Base-by-base conservation (phyloP, 2,329 filamentous ascomycete genomes). In the Fusarium chuoi region DNA sequence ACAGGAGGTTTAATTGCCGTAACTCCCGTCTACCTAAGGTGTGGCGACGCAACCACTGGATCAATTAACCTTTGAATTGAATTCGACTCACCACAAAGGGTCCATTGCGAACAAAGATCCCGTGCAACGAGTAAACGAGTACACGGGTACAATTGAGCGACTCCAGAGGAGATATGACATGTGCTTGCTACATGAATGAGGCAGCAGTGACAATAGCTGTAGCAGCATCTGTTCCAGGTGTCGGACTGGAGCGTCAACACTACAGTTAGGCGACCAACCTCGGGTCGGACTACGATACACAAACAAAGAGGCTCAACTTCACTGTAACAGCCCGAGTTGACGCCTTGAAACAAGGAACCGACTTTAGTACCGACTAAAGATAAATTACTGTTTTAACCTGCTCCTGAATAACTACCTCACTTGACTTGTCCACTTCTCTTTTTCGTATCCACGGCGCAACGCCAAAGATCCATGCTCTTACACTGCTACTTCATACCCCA, bases 391-490 rank as follows among this genome's bases (percentile, higher is more conserved):
- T 48, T 59, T 58, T 57, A 26, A n/a, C 65, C 35, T 35, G 33
- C 55, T 70, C 56, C 56, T 61, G 39, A 55, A 55, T 51, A 70
- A 46, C 26, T 22, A 48, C 45, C 45, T 30, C 12, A 48, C 41
- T 52, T 48, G 22, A 48, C 39, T 52, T 42, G 28, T 20, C 48
- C 58, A 36, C 35, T 46, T 64, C 61, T 70, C 66, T 66, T 70
- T 73, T 73, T 73, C 65, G 65, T 73, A 58, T 59, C 56, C 56
- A 68, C 49, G 58, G 58, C 67, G 58, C 71, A 74, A 71, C 67
- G 59, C 20, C 58, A 41, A 55, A 58, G 44, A 74, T 68, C 71
- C 71, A 74, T 74, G 71, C 57, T 74, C 67, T 74, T 68, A 74
- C 58, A 72, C 67, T 62, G 39, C 67, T 51, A 70, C 67, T 58